These are phyloP conservation scores for Cryptococcus sp. DNA, from an alignment of 1,284 basidiomycete genomes.

Conservation along the genomic window DNA sequence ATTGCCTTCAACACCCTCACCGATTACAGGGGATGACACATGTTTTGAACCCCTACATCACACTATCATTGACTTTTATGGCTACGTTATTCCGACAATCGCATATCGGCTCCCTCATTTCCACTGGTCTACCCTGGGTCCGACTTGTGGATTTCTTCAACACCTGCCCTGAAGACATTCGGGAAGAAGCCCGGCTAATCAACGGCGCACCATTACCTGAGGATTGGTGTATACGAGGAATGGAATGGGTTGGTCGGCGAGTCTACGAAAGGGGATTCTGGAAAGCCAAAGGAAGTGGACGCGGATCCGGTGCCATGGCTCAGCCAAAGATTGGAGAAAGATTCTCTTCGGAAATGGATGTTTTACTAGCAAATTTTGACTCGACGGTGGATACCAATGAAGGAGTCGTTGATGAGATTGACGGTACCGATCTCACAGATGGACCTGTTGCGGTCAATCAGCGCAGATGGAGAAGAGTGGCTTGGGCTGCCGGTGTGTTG, in stretches of 20 bases:
- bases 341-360: conserved; percentile 66
- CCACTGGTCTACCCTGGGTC: conserved; percentile 80
- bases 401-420: conserved; percentile 66
- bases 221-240: conserved; percentile 91
- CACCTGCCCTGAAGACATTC: conserved; percentile 50
- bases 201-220: conserved; percentile 71
- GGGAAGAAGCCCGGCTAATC: conserved; percentile 53
- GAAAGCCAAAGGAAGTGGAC: conserved; percentile 51
- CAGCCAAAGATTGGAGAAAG: conserved; percentile 43
- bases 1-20: conserved; percentile 62
- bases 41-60: conserved; percentile 79
- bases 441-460: conserved; percentile 44
- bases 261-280: conserved; percentile 90
- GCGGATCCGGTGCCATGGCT: conserved; percentile 50
- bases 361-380: conserved; percentile 62
- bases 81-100: conserved; percentile 67
- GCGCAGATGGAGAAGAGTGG: conserved; percentile 67
- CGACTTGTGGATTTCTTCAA: conserved; percentile 64
- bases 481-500: conserved; percentile 66
- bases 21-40: conserved; percentile 58
- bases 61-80: conserved; percentile 81
- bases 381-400: conserved; percentile 55
- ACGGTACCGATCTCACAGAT: conserved; percentile 53
- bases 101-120: conserved; percentile 59
- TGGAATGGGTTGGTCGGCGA: conserved; percentile 86